Evolutionary conservation across 164 flowering plant genomes (phyloP).

Genomic region (Santalum album): DNA sequence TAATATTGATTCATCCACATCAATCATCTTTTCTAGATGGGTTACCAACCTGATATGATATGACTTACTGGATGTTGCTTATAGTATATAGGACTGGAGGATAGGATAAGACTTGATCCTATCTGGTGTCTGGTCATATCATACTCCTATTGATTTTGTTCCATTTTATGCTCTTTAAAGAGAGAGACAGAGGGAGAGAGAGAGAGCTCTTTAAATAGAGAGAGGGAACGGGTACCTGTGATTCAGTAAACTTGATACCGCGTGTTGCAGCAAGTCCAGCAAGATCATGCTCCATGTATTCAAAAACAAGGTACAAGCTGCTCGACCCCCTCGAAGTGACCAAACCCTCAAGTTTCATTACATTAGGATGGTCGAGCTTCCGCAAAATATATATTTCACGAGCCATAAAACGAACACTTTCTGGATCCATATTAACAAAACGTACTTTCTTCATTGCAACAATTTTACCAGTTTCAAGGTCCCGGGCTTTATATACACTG

Average conservation of each 20-base stretch:
- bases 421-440: constrained; percentile 40
- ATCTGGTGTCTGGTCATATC: too few species aligned
- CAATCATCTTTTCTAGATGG: too few species aligned
- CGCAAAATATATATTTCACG: constrained; percentile 21
- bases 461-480: constrained; percentile 26
- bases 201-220: too few species aligned
- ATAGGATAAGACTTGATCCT: too few species aligned
- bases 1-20: too few species aligned
- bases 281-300: constrained; percentile 14
- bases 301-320: constrained; percentile 13
- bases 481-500: constrained; percentile 43
- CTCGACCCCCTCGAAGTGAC: constrained; percentile 10
- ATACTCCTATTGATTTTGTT: too few species aligned
- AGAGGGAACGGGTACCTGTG: constrained; percentile 8
- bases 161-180: too few species aligned
- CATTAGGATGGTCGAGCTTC: constrained; percentile 13
- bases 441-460: constrained; percentile 48
- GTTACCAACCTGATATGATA: too few species aligned
- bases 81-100: too few species aligned
- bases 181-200: too few species aligned
- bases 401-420: constrained; percentile 28
- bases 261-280: constrained; percentile 6
- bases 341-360: constrained; percentile 13
- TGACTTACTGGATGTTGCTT: too few species aligned
- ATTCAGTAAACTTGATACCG: constrained; percentile 8